A percentile compares a stretch with the other conserved stretches of the same genome.
phyloP scores from a whole-genome alignment of 169 alveolate genomes.

The Toxoplasma gondii region DNA sequence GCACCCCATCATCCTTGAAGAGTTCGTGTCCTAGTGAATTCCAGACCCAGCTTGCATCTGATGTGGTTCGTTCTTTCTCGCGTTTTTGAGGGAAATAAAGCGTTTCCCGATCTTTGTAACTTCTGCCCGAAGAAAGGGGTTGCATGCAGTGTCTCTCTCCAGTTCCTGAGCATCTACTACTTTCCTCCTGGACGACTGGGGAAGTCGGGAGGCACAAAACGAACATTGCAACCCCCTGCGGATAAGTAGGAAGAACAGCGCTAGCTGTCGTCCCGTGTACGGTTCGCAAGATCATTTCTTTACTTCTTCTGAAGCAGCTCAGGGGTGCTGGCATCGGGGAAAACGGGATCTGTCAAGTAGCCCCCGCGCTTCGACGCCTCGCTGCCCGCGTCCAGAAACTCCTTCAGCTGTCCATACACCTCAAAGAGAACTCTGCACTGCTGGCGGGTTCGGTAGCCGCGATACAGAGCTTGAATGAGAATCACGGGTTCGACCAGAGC shows the following conservation, averaged over 20 bases:
- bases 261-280: too few species aligned
- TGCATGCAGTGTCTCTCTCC: too few species aligned
- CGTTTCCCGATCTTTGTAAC: too few species aligned
- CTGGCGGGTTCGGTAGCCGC: slow-evolving; percentile 36
- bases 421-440: slow-evolving; percentile 20
- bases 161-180: too few species aligned
- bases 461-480: slow-evolving; percentile 12
- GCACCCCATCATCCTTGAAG: too few species aligned
- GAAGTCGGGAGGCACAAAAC: not conserved
- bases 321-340: slow-evolving; percentile 21
- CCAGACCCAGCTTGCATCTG: too few species aligned
- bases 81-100: too few species aligned
- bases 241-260: too few species aligned
- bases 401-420: slow-evolving; percentile 5
- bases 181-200: too few species aligned
- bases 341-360: slow-evolving; percentile 41
- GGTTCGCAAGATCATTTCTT: not conserved
- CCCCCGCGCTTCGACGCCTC: slow-evolving; percentile 28
- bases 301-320: slow-evolving; percentile 28
- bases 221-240: not conserved
- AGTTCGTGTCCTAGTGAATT: too few species aligned
- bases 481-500: slow-evolving; percentile 3
- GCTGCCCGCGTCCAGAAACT: not conserved
- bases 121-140: too few species aligned
- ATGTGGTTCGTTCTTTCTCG: too few species aligned